Percentiles rank a stretch among this genome's conserved stretches.
These are phyloP conservation scores for Talaromyces liani DNA, from an alignment of 495 filamentous ascomycete genomes.

Conservation along the genomic window DNA sequence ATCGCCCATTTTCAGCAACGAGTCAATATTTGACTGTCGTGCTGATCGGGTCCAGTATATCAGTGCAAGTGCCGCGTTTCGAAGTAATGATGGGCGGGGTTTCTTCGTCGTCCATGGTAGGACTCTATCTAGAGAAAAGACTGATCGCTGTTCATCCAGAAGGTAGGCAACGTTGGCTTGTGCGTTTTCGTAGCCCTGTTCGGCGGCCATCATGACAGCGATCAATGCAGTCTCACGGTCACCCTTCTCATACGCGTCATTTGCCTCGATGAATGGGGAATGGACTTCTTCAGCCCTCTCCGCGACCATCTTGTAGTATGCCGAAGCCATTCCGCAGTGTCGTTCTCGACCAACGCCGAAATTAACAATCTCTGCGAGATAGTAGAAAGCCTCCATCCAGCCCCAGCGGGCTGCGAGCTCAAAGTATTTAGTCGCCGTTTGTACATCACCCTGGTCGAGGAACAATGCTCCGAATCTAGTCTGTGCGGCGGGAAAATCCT, in stretches of 20 bases:
- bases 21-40: conserved; percentile 88
- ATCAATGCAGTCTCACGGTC: conserved; percentile 81
- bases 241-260: conserved; percentile 74
- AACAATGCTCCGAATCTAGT: conserved; percentile 80
- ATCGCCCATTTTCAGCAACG: conserved; percentile 95
- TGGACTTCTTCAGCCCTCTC: conserved; percentile 83
- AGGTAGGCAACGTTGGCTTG: conserved; percentile 94
- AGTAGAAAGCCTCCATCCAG: conserved; percentile 91
- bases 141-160: conserved; percentile 71
- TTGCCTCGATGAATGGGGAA: conserved; percentile 80
- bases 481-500: conserved; percentile 76
- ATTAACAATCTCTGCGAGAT: conserved; percentile 83
- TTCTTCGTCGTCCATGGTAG: conserved; percentile 33
- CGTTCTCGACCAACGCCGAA: conserved; percentile 73
- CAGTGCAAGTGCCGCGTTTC: conserved; percentile 70
- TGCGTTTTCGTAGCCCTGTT: conserved; percentile 89
- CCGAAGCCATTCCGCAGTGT: conserved; percentile 71
- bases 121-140: conserved; percentile 42
- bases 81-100: conserved; percentile 45
- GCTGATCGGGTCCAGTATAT: conserved; percentile 96
- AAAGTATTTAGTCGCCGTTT: conserved; percentile 76
- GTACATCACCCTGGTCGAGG: conserved; percentile 77
- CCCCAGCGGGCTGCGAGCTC: conserved; percentile 85
- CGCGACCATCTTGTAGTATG: conserved; percentile 91
- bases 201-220: conserved; percentile 83